Conservation (phyloP, 371 early-diverging fungal genomes). For the Rhizopus microsporus region DNA sequence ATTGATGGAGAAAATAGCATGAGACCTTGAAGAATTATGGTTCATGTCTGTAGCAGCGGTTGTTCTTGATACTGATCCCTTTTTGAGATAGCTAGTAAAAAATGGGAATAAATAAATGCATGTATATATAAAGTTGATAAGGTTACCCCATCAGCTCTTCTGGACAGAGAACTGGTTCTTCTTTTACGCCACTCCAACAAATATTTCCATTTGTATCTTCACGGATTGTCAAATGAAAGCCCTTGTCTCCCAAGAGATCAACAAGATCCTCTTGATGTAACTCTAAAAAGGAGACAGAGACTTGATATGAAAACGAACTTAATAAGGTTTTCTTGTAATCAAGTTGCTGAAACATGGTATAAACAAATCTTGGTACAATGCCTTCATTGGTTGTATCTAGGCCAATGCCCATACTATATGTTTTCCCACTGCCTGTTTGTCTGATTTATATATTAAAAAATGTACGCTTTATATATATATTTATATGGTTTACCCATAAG, state of each 20-base stretch:
- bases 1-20: constrained; percentile 95
- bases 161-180: constrained; percentile 70
- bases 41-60: constrained; percentile 98
- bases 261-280: constrained; percentile 95
- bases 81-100: constrained; percentile 46
- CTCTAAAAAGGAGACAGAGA: constrained; percentile 82
- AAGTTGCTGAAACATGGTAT: constrained; percentile 58
- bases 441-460: constrained; percentile 11
- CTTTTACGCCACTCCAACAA: constrained; percentile 84
- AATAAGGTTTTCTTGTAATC: constrained; percentile 37
- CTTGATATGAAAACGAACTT: constrained; percentile 48
- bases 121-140: neutral
- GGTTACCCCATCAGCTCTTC: constrained; percentile 70
- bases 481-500: constrained; percentile 92
- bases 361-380: constrained; percentile 87
- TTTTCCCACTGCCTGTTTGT: constrained; percentile 63
- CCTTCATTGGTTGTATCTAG: constrained; percentile 56
- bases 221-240: constrained; percentile 60
- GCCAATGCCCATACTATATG: constrained; percentile 52
- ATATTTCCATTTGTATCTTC: constrained; percentile 92
- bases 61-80: constrained; percentile 83
- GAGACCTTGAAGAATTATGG: constrained; percentile 89
- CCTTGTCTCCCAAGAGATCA: constrained; percentile 68
- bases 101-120: neutral
- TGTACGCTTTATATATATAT: constrained; percentile 24